Evolutionary conservation across 1,139 yeast genomes (phyloP), one percentile per base, ranked within the genome.

Genomic region (Kurtzmaniella quercitrusa): DNA sequence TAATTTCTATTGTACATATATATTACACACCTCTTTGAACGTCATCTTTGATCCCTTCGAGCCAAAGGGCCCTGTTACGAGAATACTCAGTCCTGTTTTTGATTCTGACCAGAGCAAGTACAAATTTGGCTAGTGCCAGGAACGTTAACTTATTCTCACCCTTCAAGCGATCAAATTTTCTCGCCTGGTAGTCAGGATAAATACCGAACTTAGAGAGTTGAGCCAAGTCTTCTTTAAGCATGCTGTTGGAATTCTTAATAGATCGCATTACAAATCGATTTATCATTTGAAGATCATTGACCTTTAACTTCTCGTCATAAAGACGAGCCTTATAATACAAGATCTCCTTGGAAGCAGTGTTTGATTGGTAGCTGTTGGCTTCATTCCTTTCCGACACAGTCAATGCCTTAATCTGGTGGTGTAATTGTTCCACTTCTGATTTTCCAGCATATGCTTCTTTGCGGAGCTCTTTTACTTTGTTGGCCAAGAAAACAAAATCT

Each of bases 41-140:
- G n/a, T 63, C 67, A 34, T 53, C 46, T 41, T 60, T 60, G 43
- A 68, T 53, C 41, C 62, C 38, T 21, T 36, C 66, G 23, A 49
- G 44, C 37, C 68, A 50, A 45, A 55, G 60, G 19, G 44, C 25
- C 36, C 74, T 56, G 40, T 48, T 53, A 37, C 57, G 57, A 2
- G 66, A 57, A 46, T 55, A 61, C 42, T 63, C 59, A 6, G 53
- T 50, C 45, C 81, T 58, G 38, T 66, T 72, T 50, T 65, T 71
- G 21, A 84, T 66, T 44, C 82, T 63, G 7, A 82, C 75, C 33
- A 70, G 65, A 1, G 87, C 85, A 48, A 83, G 60, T 5, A 82
- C 87, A 48, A 75, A 68, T 46, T 69, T 66, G 5, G 84, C 81
- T 37, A 75, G 50, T 18, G 51, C 54, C 41, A 57, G 64, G 45